These are phyloP conservation scores for Aspergillus fumigatus DNA, from an alignment of 2,329 filamentous ascomycete species.

Conservation along the genomic window DNA sequence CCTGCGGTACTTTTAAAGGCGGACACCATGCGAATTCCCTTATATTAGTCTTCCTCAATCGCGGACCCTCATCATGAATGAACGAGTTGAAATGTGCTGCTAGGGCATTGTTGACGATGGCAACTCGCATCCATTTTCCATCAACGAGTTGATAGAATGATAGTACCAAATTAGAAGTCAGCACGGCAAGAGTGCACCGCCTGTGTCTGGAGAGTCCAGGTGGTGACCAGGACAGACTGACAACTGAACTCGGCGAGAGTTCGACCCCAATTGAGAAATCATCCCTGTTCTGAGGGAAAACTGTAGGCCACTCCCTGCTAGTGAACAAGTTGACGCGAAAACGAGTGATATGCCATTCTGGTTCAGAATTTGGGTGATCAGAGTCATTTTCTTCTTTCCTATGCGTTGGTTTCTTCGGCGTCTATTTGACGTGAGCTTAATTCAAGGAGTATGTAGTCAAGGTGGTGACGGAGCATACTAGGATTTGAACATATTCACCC, in stretches of 20 bases:
- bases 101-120: conserved; percentile 51
- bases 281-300: conserved; percentile 43
- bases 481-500: conserved; percentile 51
- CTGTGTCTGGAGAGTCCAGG: conserved; percentile 52
- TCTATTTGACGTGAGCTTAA: conserved; percentile 19
- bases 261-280: conserved; percentile 57
- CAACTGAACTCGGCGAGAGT: conserved; percentile 49
- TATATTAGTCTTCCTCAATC: conserved; percentile 30
- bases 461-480: conserved; percentile 33
- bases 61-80: conserved; percentile 17
- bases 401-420: conserved; percentile 17
- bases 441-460: conserved; percentile 9
- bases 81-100: conserved; percentile 33
- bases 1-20: conserved; percentile 20
- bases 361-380: conserved; percentile 18
- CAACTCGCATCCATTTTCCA: conserved; percentile 48
- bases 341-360: conserved; percentile 34
- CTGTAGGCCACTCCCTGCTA: conserved; percentile 45
- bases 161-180: conserved; percentile 54
- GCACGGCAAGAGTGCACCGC: conserved; percentile 51
- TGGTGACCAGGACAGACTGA: conserved; percentile 53
- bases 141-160: conserved; percentile 53
- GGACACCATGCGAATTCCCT: conserved; percentile 42
- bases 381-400: conserved; percentile 17
- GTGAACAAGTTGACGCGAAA: conserved; percentile 52